Conservation (phyloP, 176 grass and related monocot genomes). For the Chloris gayana region DNA sequence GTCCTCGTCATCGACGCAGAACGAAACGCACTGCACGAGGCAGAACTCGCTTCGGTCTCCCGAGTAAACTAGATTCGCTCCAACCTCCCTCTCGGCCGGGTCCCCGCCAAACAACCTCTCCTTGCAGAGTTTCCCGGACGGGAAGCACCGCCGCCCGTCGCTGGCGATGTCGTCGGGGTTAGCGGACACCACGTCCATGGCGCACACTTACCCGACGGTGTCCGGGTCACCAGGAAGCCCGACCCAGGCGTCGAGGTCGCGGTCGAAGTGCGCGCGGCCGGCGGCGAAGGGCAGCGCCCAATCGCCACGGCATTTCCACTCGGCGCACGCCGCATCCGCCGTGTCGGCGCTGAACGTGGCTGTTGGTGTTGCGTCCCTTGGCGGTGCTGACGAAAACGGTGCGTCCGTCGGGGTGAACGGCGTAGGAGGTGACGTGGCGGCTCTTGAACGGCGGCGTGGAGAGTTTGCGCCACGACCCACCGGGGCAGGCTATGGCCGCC, state of each 20-base stretch:
- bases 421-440: background rate
- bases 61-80: no score
- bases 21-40: background rate
- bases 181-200: background rate
- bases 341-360: no score
- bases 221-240: background rate
- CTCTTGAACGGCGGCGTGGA: background rate
- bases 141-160: background rate
- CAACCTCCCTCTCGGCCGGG: background rate
- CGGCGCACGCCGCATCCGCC: no score
- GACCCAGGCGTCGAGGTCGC: constrained; percentile 8
- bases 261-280: background rate
- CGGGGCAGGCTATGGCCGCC: no score
- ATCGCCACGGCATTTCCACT: no score
- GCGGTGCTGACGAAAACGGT: background rate
- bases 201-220: background rate
- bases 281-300: background rate
- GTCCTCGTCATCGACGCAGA: background rate
- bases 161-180: no score
- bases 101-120: constrained; percentile 9
- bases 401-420: background rate
- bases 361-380: no score
- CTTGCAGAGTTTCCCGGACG: background rate
- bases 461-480: background rate
- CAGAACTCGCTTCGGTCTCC: background rate